Conservation (phyloP, 2,329 filamentous ascomycete genomes). For the Rhynchosporium graminicola region DNA sequence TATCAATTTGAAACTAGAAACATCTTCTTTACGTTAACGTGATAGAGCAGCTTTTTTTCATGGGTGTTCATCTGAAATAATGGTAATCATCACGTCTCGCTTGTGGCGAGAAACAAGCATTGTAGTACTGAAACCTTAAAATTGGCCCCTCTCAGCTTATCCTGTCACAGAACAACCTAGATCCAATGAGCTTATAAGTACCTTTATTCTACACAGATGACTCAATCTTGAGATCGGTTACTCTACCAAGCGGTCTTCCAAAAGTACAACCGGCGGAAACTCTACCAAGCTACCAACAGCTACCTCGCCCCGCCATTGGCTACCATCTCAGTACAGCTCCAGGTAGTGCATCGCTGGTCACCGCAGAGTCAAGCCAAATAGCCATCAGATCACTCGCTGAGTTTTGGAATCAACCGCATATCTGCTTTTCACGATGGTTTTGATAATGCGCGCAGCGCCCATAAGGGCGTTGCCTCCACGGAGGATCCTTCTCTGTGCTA, state of each 20-base stretch:
- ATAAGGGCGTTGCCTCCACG: slow-evolving; percentile 7
- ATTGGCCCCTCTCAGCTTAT: not conserved
- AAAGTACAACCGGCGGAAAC: not conserved
- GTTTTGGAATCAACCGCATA: not conserved
- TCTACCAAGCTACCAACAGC: not conserved
- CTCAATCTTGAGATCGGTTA: not conserved
- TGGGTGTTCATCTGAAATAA: no score
- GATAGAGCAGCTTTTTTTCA: no score
- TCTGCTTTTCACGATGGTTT: slow-evolving; percentile 9
- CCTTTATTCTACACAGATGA: not conserved
- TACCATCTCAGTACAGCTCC: not conserved
- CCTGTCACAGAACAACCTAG: not conserved
- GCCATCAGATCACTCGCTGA: not conserved
- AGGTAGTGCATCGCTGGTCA: not conserved
- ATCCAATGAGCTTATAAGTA: not conserved
- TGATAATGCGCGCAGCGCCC: slow-evolving; percentile 12
- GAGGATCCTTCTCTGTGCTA: slow-evolving; percentile 4
- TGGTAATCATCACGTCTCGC: not conserved
- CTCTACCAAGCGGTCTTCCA: not conserved
- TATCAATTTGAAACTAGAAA: no score
- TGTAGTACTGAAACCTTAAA: slow-evolving; percentile 10
- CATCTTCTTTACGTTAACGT: not conserved
- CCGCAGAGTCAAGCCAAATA: not conserved
- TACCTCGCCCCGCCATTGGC: not conserved
- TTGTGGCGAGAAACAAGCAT: slow-evolving; percentile 9